Percentiles rank a stretch among this genome's conserved stretches.
phyloP scores from a whole-genome alignment of 2,329 filamentous ascomycete species.

The Massarina eburnea region DNA sequence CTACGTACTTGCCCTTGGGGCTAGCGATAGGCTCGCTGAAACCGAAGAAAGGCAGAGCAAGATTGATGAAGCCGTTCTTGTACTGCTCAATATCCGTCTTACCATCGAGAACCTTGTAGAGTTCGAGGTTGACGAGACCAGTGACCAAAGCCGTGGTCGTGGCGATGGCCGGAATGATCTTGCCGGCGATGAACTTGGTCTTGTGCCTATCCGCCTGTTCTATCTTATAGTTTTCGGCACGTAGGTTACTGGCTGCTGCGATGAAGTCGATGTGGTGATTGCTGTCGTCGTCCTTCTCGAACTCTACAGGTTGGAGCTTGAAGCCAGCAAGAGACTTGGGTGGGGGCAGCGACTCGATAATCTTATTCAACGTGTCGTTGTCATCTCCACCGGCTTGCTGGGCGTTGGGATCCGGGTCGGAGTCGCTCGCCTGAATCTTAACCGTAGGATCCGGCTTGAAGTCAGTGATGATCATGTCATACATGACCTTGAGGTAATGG shows the following conservation, averaged over 20 bases:
- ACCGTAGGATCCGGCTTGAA: conserved; percentile 87
- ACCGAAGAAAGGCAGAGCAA: conserved; percentile 95
- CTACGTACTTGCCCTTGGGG: conserved; percentile 87
- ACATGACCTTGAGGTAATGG: conserved; percentile 77
- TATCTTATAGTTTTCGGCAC: conserved; percentile 98
- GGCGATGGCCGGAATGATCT: conserved; percentile 98
- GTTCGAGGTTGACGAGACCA: conserved; percentile 85
- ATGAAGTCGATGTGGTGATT: conserved; percentile 99
- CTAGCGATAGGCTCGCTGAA: conserved; percentile 97
- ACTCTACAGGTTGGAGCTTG: conserved; percentile 89
- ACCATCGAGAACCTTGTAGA: conserved; percentile 95
- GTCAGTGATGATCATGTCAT: conserved; percentile 93
- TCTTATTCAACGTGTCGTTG: conserved; percentile 70
- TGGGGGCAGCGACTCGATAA: conserved; percentile 72
- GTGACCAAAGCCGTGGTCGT: conserved; percentile 96
- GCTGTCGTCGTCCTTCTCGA: conserved; percentile 97
- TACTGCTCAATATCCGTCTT: conserved; percentile 97
- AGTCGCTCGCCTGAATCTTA: conserved; percentile 96
- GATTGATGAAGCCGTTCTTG: conserved; percentile 98
- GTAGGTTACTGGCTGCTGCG: conserved; percentile 92
- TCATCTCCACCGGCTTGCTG: conserved; percentile 65
- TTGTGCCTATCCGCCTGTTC: conserved; percentile 89
- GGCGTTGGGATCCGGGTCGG: conserved; percentile 89
- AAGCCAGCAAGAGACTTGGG: conserved; percentile 83
- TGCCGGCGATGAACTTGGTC: conserved; percentile 99